Conservation (phyloP, 2,329 filamentous ascomycete genomes). For the Aspergillus carbonarius region DNA sequence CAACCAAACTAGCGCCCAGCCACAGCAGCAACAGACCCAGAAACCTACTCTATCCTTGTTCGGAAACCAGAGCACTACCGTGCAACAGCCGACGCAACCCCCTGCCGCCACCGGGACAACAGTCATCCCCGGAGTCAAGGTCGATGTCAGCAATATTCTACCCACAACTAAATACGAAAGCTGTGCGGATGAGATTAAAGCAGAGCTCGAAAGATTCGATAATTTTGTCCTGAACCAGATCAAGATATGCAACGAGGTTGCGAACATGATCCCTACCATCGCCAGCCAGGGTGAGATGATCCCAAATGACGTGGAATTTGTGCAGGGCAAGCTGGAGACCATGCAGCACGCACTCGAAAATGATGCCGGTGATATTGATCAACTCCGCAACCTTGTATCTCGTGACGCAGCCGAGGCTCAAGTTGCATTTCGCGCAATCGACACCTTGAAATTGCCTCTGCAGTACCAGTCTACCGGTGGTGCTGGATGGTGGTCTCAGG, state of each 20-base stretch:
- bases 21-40: constrained; percentile 49
- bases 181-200: constrained; percentile 76
- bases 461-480: constrained; percentile 57
- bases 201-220: constrained; percentile 75
- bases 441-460: constrained; percentile 69
- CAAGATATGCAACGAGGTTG: constrained; percentile 68
- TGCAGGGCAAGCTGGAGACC: constrained; percentile 61
- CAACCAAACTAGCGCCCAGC: constrained; percentile 29
- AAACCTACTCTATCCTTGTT: constrained; percentile 45
- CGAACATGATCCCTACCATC: constrained; percentile 66
- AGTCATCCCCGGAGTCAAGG: constrained; percentile 68
- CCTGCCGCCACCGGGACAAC: constrained; percentile 30
- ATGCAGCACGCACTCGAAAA: constrained; percentile 63
- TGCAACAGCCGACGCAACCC: constrained; percentile 34
- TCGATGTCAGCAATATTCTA: constrained; percentile 75
- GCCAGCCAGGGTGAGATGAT: constrained; percentile 64
- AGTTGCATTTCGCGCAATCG: constrained; percentile 69
- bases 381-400: constrained; percentile 57
- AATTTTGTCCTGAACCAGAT: constrained; percentile 78
- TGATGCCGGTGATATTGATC: constrained; percentile 61
- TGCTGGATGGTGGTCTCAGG: constrained; percentile 42
- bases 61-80: constrained; percentile 32
- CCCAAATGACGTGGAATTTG: constrained; percentile 63
- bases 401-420: constrained; percentile 69
- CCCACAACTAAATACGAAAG: constrained; percentile 91